Base-by-base conservation (phyloP, 352 stramenopile genomes). In the Phytophthora hibernalis region DNA sequence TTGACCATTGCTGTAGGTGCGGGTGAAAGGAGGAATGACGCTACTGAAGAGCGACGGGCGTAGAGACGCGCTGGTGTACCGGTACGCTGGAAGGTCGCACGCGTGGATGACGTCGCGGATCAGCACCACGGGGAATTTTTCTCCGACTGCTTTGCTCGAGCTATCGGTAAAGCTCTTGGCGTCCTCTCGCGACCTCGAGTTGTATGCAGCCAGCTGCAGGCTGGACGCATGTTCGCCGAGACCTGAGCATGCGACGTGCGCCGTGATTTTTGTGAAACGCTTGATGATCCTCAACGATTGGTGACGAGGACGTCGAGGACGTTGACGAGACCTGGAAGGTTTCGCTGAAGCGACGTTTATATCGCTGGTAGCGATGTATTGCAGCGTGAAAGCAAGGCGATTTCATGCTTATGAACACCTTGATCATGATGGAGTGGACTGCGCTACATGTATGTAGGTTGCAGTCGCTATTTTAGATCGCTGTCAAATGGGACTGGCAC, bases 1-100 rank as follows among this genome's bases (percentile, higher is more conserved):
- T 61, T 68, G 16, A 60, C 50, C 52, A 77, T 47, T 74, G 40
- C 40, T 61, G 13, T 33, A 37, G 26, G 45, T 56, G 60, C 11
- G 47, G 12, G 33, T 33, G 48, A 70, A 74, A 71, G 54, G 11
- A 18, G 35, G 38, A 77, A 74, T 77, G 64, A 50, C 40, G 28
- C 22, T 37, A 1, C 30, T 31, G 26, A 31, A 38, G 37, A n/a
- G 37, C n/a, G 37, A n/a, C 30, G 11, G n/a, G 20, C 30, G 21
- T 35, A 12, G 31, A 43, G 30, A 45, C 43, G 30, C 43, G 38
- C 24, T 30, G n/a, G n/a, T n/a, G n/a, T n/a, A n/a, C n/a, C n/a
- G n/a, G n/a, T n/a, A 26, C 21, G 56, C 26, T 52, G 49, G 45
- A 65, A 72, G 56, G 57, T 68, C 59, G 65, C 60, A 53, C 18